Base-by-base conservation (phyloP, 2,329 filamentous ascomycete species). In the Fusarium ramigenum region DNA sequence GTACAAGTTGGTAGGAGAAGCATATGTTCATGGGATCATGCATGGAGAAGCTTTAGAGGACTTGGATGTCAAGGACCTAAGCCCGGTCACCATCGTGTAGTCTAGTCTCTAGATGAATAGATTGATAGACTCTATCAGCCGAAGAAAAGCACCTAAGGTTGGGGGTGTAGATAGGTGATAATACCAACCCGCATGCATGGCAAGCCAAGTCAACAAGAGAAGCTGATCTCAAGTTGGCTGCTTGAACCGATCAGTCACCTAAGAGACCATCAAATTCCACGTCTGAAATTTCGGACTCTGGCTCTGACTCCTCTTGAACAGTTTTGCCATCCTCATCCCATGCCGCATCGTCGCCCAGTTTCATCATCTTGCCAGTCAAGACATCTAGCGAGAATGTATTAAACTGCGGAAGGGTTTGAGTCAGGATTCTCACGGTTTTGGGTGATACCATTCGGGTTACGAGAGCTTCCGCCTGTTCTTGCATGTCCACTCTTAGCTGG, bases 21-120 rank as follows among this genome's bases (percentile, higher is more conserved):
- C 43, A 30, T 59, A 59, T 4, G 21, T 52, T 40, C 43, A 52
- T 11, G 43, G 34, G 5, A 32, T 53, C 9, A 60, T 52, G 39
- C 25, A 54, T 18, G 50, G 34, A 7, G 50, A 39, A 2, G 34
- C 14, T 7, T 39, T 30, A 2, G 3, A 28, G 14, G 21, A 10
- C 0, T 11, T 4, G 2, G 25, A 6, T 18, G 8, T n/a, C 4
- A 4, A 32, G 0, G 14, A 23, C 1, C 37, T 42, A 0, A 11
- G 3, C 11, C 25, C 21, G 2, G 37, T 56, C 15, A 7, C 30
- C 5, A 23, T 56, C 19, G 8, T 15, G 9, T 40, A 32, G 21
- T 32, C 21, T 21, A 46, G 5, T 28, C 11, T 28, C 18, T 25
- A 21, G 16, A 6, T 19, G 16, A 8, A 15, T 1, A 14, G 3